Percentiles rank a stretch among this genome's conserved stretches.
phyloP scores from a whole-genome alignment of 257 asterid genomes.

The Salvia splendens region DNA sequence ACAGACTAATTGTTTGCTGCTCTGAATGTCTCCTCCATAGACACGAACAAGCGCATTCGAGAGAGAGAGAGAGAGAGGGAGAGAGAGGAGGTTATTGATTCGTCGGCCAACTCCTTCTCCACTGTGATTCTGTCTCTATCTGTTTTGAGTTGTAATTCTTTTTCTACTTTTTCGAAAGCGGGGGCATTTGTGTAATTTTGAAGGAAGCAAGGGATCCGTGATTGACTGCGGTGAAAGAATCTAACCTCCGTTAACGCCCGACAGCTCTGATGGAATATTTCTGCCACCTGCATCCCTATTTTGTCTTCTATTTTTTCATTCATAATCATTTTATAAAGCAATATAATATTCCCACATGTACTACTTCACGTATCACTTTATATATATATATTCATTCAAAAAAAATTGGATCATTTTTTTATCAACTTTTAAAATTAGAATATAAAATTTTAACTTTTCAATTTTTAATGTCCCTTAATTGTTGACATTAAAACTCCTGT shows the following conservation, averaged over 20 bases:
- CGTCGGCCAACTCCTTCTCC: slow-evolving; percentile 26
- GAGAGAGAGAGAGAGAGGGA: slow-evolving; percentile 10
- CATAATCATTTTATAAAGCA: too few relatives aligned
- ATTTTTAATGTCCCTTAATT: too few relatives aligned
- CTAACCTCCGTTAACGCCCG: slow-evolving; percentile 44
- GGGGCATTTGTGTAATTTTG: slow-evolving; percentile 30
- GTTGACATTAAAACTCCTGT: too few relatives aligned
- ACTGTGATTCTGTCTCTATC: slow-evolving; percentile 12
- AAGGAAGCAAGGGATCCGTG: slow-evolving; percentile 14
- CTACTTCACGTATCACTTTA: too few relatives aligned
- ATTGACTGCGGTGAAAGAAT: slow-evolving; percentile 30
- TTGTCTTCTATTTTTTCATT: slow-evolving; percentile 15
- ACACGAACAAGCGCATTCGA: slow-evolving; percentile 9
- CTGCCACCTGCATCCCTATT: slow-evolving; percentile 28
- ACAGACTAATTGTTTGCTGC: background rate
- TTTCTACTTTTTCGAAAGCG: background rate
- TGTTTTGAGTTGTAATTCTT: background rate
- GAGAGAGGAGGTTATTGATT: slow-evolving; percentile 18
- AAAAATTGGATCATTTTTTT: too few relatives aligned
- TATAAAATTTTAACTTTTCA: too few relatives aligned
- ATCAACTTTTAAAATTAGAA: too few relatives aligned
- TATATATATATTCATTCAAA: too few relatives aligned
- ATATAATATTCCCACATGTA: too few relatives aligned
- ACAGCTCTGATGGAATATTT: slow-evolving; percentile 31
- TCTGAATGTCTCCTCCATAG: slow-evolving; percentile 25